Percentiles rank a stretch among this genome's conserved stretches.
These are phyloP conservation scores for Globisporangium alternatum DNA, from an alignment of 352 stramenopile genomes.

Conservation along the genomic window DNA sequence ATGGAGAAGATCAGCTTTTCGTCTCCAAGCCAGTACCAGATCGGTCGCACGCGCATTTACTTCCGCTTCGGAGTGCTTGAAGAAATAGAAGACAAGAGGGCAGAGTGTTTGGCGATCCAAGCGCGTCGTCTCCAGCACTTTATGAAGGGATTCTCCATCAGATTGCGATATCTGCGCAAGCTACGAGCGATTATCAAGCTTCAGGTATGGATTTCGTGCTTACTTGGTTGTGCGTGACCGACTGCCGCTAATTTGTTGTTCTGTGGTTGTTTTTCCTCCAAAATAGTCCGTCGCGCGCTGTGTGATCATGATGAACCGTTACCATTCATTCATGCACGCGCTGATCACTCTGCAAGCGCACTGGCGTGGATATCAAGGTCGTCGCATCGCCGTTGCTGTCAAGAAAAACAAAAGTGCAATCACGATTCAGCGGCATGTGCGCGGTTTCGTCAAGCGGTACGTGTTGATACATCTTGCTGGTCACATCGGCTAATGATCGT, in stretches of 20 bases:
- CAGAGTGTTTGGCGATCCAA: constrained; percentile 48
- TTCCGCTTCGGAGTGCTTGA: constrained; percentile 80
- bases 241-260: constrained; percentile 1
- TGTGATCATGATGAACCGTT: constrained; percentile 73
- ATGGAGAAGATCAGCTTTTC: constrained; percentile 65
- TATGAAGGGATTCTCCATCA: constrained; percentile 65
- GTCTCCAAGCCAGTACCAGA: constrained; percentile 74
- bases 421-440: constrained; percentile 63
- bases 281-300: constrained; percentile 76
- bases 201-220: constrained; percentile 33
- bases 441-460: constrained; percentile 61
- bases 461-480: neutral
- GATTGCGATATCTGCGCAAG: constrained; percentile 62
- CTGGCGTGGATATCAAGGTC: constrained; percentile 72
- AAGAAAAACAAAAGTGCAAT: constrained; percentile 61
- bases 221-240: constrained; percentile 1
- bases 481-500: neutral
- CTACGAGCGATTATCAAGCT: constrained; percentile 72
- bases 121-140: constrained; percentile 66
- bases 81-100: constrained; percentile 73
- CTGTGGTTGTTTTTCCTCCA: neutral
- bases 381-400: constrained; percentile 42
- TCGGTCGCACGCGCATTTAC: constrained; percentile 74
- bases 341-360: constrained; percentile 65
- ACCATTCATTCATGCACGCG: constrained; percentile 55